Percentiles rank a stretch among this genome's conserved stretches.
Evolutionary conservation across 2,329 filamentous ascomycete species (phyloP).

Genomic region (Malbranchea zuffiana): DNA sequence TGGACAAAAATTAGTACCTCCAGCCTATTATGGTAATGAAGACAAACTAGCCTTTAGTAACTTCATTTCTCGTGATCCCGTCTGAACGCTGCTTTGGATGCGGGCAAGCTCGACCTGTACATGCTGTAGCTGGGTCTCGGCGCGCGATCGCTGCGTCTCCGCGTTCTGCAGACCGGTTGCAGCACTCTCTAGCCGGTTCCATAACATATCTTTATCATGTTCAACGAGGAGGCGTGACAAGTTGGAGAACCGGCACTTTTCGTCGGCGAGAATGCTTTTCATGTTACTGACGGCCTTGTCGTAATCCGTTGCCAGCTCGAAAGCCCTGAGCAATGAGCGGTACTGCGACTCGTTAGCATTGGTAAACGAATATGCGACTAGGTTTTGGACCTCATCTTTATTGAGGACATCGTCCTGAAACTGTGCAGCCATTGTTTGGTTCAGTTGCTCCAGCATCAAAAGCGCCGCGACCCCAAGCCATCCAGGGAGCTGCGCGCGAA

Average conservation of each 20-base stretch:
- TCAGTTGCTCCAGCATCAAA: no score
- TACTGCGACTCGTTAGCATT: no score
- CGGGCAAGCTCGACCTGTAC: slow-evolving; percentile 1
- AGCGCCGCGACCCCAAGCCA: no score
- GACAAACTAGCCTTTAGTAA: slow-evolving; percentile 38
- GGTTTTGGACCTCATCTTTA: no score
- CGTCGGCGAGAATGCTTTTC: slow-evolving; percentile 1
- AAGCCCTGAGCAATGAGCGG: no score
- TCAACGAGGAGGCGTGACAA: slow-evolving; percentile 5
- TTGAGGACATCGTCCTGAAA: no score
- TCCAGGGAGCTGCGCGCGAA: no score
- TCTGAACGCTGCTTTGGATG: slow-evolving; percentile 30
- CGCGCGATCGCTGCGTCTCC: not conserved
- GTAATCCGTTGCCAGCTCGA: slow-evolving; percentile 4
- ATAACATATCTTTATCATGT: slow-evolving; percentile 7
- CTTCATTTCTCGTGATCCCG: slow-evolving; percentile 44
- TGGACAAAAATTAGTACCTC: not conserved
- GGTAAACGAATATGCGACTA: no score
- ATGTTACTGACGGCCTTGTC: slow-evolving; percentile 1
- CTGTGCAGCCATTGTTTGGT: no score
- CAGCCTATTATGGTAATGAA: slow-evolving; percentile 21
- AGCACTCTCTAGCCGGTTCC: not conserved
- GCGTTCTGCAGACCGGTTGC: slow-evolving; percentile 1
- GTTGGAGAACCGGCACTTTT: slow-evolving; percentile 6
- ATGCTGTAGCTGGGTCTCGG: not conserved